Evolutionary conservation across 352 stramenopile species (phyloP).

Genomic region (Phytophthora palmivora): DNA sequence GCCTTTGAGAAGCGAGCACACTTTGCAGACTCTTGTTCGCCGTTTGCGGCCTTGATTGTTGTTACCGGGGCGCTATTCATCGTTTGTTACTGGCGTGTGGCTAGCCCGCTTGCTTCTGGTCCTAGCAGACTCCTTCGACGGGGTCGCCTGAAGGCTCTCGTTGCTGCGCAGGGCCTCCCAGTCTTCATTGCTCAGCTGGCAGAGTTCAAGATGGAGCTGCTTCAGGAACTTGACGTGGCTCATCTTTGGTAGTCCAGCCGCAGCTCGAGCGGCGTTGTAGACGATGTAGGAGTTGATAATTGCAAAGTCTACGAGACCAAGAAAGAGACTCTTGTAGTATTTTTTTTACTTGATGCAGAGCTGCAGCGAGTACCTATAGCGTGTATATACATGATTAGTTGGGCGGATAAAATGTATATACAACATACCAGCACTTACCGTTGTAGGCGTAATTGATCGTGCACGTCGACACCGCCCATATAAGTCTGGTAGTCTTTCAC

Average conservation of each 20-base stretch:
- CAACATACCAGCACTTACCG: neutral
- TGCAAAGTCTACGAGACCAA: neutral
- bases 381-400: neutral
- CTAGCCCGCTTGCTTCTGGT: too few species aligned
- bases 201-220: too few species aligned
- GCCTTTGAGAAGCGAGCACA: constrained; percentile 1
- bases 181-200: neutral
- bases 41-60: neutral
- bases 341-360: constrained; percentile 1
- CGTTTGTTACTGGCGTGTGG: neutral
- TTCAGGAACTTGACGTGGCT: constrained; percentile 2
- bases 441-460: too few species aligned
- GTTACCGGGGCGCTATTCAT: constrained; percentile 1
- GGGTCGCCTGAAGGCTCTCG: neutral
- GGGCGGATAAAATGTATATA: neutral
- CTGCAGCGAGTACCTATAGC: too few species aligned
- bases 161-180: neutral
- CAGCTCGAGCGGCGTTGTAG: neutral
- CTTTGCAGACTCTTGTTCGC: neutral
- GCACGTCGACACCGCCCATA: too few species aligned
- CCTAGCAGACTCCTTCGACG: too few species aligned
- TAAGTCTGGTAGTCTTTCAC: constrained; percentile 23
- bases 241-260: neutral
- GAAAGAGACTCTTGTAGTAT: constrained; percentile 3
- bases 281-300: too few species aligned